Base-by-base conservation (phyloP, 768 basidiomycete species). In the Leccinum subgranulosum region DNA sequence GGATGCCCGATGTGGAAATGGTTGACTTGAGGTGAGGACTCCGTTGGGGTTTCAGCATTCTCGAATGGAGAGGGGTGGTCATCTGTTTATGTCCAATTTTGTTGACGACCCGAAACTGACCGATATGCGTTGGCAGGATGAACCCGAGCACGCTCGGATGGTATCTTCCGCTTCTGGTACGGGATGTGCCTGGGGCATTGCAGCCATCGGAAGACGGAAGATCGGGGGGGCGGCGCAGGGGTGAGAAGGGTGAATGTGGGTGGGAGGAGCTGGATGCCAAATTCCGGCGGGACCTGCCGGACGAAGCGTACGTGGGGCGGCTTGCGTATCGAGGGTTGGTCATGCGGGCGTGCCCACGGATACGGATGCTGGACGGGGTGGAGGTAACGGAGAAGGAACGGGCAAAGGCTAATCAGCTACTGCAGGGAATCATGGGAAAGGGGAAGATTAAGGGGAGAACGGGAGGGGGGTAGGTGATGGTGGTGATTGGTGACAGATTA, bases 61-160 rank as follows among this genome's bases (percentile, higher is more conserved):
- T 49, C 51, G 62, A 43, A 46, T 49, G 10, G 47, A 51, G 51
- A 43, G 39, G 39, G n/a, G 39, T 51, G 31, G 17, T 50, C 49
- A 36, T 19, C 19, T 43, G 6, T 11, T 49, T 21, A 31, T 49
- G 10, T 12, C 3, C 29, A 8, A 25, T 11, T 45, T 41, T 47
- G 58, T 46, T 60, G 67, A 45, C 54, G 58, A 69, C 66, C 62
- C 65, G 68, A 60, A 25, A 68, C 60, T 67, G 63, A 70, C 66
- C 68, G 63, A 67, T 2, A 64, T 5, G 27, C 6, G 53, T 54
- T 58, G 56, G 49, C 64, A 83, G 87, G 73, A 97, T 98, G 94
- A 99, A 99, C 69, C 95, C 97, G 54, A 93, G 90, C 64, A 98
- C 95, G 19, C 85, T 98, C 11, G 92, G 92, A 6, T 96, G 93